Evolutionary conservation across 106 monocot genomes (phyloP).

Genomic region (Amphibolis antarctica): DNA sequence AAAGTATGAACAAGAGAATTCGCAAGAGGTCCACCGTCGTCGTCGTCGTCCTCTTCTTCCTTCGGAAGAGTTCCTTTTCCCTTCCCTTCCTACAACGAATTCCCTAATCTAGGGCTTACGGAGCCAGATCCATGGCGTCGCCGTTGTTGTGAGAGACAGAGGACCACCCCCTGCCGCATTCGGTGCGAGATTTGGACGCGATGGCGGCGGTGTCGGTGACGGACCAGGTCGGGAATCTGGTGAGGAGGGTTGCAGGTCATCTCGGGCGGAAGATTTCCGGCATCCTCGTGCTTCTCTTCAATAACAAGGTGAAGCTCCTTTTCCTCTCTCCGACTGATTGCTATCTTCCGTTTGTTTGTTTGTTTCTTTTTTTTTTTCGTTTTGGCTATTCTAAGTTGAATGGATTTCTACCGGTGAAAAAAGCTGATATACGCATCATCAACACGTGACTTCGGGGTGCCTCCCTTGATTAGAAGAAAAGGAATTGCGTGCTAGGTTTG

Average conservation of each 20-base stretch:
- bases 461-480: no score
- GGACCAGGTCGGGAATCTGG: slow-evolving; percentile 18
- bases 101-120: no score
- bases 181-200: neutral
- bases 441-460: no score
- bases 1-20: no score
- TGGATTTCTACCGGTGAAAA: no score
- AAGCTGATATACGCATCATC: no score
- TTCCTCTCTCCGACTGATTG: neutral
- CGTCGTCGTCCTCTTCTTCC: no score
- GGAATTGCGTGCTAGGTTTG: neutral
- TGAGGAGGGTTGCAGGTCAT: slow-evolving; percentile 8
- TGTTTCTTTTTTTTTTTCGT: no score
- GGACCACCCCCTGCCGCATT: neutral
- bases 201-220: slow-evolving; percentile 20
- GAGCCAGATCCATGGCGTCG: neutral
- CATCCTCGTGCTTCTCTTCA: slow-evolving; percentile 19
- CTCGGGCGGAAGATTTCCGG: slow-evolving; percentile 20
- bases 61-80: no score
- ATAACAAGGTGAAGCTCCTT: slow-evolving; percentile 13
- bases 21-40: no score
- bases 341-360: neutral
- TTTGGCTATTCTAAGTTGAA: no score
- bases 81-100: no score
- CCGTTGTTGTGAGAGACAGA: neutral